Evolutionary conservation across 345 rosid species (phyloP), one percentile per base, ranked within the genome.

Genomic region (Geranium brycei): DNA sequence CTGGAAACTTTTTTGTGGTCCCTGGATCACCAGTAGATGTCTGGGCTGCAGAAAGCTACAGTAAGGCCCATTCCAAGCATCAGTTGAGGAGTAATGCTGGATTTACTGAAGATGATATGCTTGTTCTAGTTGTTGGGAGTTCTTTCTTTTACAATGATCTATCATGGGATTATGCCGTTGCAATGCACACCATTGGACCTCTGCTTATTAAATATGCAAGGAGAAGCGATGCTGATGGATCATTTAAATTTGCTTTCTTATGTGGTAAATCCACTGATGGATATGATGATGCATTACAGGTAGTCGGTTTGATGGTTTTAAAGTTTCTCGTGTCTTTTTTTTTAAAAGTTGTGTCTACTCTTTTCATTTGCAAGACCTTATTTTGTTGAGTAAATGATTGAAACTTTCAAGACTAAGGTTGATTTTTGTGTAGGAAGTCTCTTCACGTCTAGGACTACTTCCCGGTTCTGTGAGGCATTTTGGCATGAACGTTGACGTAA

Each of bases 1-100:
- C 83, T 80, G 97, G 99, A 74, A 90, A 93, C 85, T 93, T 93
- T 78, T 78, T 82, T 83, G 99, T 90, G 65, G 79, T 90, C 81
- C 92, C 92, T 73, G 99, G 96, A 82, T 82, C 95, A 31, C 91
- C 91, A 51, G 72, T 82, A 12, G 96, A 93, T 76, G 91, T 88
- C 59, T 93, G 99, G 96, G 83, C 88, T 73, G 92, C 92, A 66
- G 95, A 88, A 78, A 80, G 74, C 70, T 93, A 81, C 70, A 65
- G 73, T 61, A 83, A 77, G 74, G 75, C 76, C 59, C 83, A 86
- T 69, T 66, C 73, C 69, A 93, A 82, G 75, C 72, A 77, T 76
- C 83, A 78, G 31, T 60, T 87, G 67, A 84, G 97, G 77, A 77
- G 75, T 69, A 71, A 65, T 60, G 71, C 85, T 74, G 96, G 87